These are phyloP conservation scores for Talaromyces trachyspermus DNA, from an alignment of 495 filamentous ascomycete species.

Conservation along the genomic window DNA sequence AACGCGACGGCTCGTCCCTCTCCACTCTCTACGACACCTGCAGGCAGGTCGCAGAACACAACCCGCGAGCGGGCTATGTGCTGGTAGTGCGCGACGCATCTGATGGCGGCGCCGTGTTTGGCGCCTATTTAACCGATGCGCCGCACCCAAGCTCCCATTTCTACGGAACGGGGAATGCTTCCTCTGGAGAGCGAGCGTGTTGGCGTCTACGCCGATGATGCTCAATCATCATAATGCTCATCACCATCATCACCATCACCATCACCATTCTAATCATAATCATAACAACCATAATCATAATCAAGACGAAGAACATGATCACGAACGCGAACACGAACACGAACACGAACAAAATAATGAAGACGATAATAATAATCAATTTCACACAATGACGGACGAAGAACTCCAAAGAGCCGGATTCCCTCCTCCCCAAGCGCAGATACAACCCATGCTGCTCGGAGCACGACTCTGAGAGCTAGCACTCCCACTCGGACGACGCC, in stretches of 20 bases:
- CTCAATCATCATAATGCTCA: neutral
- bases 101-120: conserved; percentile 60
- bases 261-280: neutral
- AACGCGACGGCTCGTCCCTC: conserved; percentile 83
- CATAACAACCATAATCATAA: neutral
- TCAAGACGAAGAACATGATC: neutral
- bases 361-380: neutral
- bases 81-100: conserved; percentile 69
- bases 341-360: neutral
- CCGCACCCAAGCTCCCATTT: conserved; percentile 76
- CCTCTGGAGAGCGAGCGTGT: conserved; percentile 77
- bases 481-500: neutral
- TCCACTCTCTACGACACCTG: conserved; percentile 79
- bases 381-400: conserved; percentile 25
- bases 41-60: conserved; percentile 47
- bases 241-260: conserved; percentile 2
- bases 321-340: no score
- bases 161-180: conserved; percentile 95
- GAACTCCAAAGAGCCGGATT: conserved; percentile 33
- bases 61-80: conserved; percentile 75
- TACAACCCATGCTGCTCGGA: conserved; percentile 61
- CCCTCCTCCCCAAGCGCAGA: conserved; percentile 72
- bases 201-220: conserved; percentile 27
- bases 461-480: conserved; percentile 46
- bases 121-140: conserved; percentile 85